Conservation (phyloP, 345 rosid species). For the Populus ilicifolia region DNA sequence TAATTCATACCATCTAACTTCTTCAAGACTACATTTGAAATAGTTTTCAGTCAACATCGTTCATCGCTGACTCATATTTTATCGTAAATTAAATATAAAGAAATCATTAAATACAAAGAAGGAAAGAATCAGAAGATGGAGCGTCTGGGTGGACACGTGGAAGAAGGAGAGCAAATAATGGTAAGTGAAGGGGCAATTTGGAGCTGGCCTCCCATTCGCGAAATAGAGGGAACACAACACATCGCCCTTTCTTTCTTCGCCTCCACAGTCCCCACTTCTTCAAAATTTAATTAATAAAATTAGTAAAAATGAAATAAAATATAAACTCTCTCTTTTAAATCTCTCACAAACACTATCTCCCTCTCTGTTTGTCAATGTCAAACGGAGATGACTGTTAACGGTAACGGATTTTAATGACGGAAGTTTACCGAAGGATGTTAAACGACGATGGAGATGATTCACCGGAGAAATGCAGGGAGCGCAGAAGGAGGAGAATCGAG, state of each 20-base stretch:
- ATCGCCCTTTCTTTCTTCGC: constrained; percentile 14
- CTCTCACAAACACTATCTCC: not conserved
- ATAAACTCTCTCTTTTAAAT: not conserved
- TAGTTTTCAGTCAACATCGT: no score
- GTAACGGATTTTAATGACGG: constrained; percentile 5
- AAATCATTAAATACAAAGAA: constrained; percentile 4
- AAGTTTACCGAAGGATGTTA: constrained; percentile 24
- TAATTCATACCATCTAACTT: no score
- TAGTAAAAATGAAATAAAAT: not conserved
- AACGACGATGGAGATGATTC: constrained; percentile 36
- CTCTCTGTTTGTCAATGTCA: not conserved
- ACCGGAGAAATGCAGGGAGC: constrained; percentile 46
- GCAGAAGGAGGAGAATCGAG: constrained; percentile 48
- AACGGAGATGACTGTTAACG: not conserved
- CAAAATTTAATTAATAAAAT: no score
- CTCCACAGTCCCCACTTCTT: constrained; percentile 1
- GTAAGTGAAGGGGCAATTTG: constrained; percentile 23
- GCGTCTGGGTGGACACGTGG: constrained; percentile 34
- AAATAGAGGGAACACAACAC: constrained; percentile 24
- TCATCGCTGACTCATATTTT: no score
- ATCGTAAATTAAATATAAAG: not conserved
- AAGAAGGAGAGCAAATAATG: not conserved
- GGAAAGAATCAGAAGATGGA: constrained; percentile 2
- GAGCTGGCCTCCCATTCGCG: not conserved
- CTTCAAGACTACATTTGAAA: no score